Percentiles rank a stretch among this genome's conserved stretches.
Evolutionary conservation across 2,329 filamentous ascomycete genomes (phyloP).

Genomic region (Metarhizium album): DNA sequence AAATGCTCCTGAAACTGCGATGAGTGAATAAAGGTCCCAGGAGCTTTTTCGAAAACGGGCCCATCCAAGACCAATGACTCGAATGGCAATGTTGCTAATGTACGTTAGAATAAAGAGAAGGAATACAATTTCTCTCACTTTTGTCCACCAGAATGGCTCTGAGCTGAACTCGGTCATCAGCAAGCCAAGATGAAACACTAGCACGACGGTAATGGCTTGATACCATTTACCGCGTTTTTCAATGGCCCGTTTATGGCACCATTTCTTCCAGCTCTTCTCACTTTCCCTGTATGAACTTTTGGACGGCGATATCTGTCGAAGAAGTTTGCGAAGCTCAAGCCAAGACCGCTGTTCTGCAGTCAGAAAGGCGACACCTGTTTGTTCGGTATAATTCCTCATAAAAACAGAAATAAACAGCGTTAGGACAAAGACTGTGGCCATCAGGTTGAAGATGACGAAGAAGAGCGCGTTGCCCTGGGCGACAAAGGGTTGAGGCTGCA

Average conservation of each 20-base stretch:
- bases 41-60: conserved; percentile 82
- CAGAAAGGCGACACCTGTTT: conserved; percentile 91
- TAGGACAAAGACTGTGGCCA: conserved; percentile 91
- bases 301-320: conserved; percentile 87
- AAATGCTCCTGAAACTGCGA: conserved; percentile 71
- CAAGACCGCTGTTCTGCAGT: conserved; percentile 94
- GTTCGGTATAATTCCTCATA: conserved; percentile 99
- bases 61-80: conserved; percentile 85
- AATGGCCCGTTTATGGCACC: conserved; percentile 90
- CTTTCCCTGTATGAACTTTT: conserved; percentile 78
- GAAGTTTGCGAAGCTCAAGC: conserved; percentile 85
- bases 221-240: conserved; percentile 94
- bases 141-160: conserved; percentile 61
- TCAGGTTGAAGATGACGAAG: conserved; percentile 91
- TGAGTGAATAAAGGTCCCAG: conserved; percentile 85
- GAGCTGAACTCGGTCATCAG: conserved; percentile 79
- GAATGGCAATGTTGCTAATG: conserved; percentile 69
- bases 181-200: conserved; percentile 74
- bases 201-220: conserved; percentile 62
- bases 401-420: conserved; percentile 98
- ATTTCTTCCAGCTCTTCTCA: conserved; percentile 70
- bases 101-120: conserved; percentile 74
- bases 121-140: conserved; percentile 64
- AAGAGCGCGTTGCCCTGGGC: conserved; percentile 83
- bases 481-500: conserved; percentile 59